phyloP scores from a whole-genome alignment of 2,329 filamentous ascomycete species.

The Graphium sp. region DNA sequence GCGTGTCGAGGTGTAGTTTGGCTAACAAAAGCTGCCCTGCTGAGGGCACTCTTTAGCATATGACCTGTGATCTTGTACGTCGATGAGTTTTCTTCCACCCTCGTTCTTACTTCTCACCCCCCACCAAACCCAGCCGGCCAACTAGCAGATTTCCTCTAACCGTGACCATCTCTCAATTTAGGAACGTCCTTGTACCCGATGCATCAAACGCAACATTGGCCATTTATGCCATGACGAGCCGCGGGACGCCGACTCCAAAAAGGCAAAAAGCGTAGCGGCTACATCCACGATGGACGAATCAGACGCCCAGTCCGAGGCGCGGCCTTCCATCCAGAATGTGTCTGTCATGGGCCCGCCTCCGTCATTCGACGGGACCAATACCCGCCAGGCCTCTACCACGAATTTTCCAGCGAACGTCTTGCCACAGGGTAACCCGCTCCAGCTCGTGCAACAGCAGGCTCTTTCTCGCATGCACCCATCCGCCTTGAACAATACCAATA shows the following conservation, averaged over 20 bases:
- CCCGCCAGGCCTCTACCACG: conserved; percentile 7
- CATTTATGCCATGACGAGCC: conserved; percentile 97
- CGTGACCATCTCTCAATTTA: conserved; percentile 20
- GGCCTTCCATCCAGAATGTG: no score
- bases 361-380: conserved; percentile 18
- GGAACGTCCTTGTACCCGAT: conserved; percentile 93
- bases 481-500: conserved; percentile 32
- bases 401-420: conserved; percentile 19
- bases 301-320: conserved; percentile 30
- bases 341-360: conserved; percentile 39
- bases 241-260: conserved; percentile 67
- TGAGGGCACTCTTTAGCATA: conserved; percentile 48
- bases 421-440: conserved; percentile 35
- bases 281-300: conserved; percentile 44
- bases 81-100: conserved; percentile 8
- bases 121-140: conserved; percentile 8
- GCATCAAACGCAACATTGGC: conserved; percentile 96
- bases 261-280: conserved; percentile 50
- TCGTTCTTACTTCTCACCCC: conserved; percentile 6
- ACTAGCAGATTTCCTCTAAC: conserved; percentile 13
- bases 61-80: conserved; percentile 84
- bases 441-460: conserved; percentile 56
- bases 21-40: no score
- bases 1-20: no score
- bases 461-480: conserved; percentile 48